Evolutionary conservation across 2,329 filamentous ascomycete species (phyloP), one percentile per base, ranked within the genome.

Genomic region (Trichoderma sp.): DNA sequence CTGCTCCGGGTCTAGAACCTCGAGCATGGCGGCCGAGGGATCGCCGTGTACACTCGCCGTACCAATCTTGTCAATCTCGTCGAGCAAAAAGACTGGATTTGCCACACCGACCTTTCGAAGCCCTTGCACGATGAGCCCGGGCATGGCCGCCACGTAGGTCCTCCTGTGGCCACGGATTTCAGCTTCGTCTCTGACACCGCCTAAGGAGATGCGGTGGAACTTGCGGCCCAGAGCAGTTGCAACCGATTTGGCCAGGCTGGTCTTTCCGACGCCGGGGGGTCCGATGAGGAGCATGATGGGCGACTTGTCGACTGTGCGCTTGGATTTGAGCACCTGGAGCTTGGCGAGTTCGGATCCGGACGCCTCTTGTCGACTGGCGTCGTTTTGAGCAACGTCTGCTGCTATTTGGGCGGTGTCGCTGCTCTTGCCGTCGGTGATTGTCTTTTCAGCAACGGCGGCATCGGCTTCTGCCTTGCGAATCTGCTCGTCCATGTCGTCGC

Each of bases 71-170:
- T 99, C 96, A 74, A 99, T 97, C 82, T 99, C 96, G 76, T 99
- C 96, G 14, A 99, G 89, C 56, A 99, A 82, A 81, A 99, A 92
- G 68, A 99, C 95, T 0, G 96, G 96, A 77, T 99, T 99, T 3
- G 93, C 89, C 24, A 98, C 95, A 58, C 94, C 95, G 37, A 96
- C 95, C 82, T 98, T 99, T 82, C 96, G 94, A 67, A 99, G 79
- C 0, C 95, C 96, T 77, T 94, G 94, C 34, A 98, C 94, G 69
- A 99, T 91, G 67, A 98, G 84, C 66, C 96, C 96, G 11, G 96
- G 96, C 95, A 99, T 97, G n/a, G 96, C 96, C 26, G 96, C 96
- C 69, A 99, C 96, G 77, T 99, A 99, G 0, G 96, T 99, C 74
- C 96, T 87, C 68, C 96, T 88, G 80, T 99, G 96, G 11, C 96